Evolutionary conservation across 2,329 filamentous ascomycete species (phyloP), one percentile per base, ranked within the genome.

Genomic region (Aspergillus terreus): DNA sequence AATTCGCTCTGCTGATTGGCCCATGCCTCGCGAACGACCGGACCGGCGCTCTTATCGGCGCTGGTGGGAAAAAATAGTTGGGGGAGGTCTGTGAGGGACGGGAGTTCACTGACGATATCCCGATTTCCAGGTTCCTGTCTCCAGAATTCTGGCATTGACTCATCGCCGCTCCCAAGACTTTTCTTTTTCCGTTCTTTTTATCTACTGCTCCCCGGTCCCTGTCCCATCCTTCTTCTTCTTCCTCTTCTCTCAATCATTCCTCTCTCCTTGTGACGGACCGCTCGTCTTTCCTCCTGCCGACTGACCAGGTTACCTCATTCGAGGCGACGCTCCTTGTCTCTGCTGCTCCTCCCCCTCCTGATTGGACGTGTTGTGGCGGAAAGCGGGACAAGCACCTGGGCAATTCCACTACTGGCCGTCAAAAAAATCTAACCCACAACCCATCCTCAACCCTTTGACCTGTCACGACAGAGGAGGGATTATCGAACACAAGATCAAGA

Each of bases 11-110:
- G 2, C 35, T n/a, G 10, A 38, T 38, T 38, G 35, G 35, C 3
- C 27, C 6, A 30, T 30, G 1, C 10, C 27, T 30, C 7, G 27
- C 27, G 6, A 30, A 30, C 27, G 14, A 38, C 35, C 35, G 35
- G 35, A 64, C 61, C 64, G 63, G 63, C 63, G 56, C 54, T 61
- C 62, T 65, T 62, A 66, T 64, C 62, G 60, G 59, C 55, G 46
- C 38, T n/a, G 11, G 2, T n/a, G 15, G 33, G n/a, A 35, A 38
- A 38, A 38, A 38, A 38, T n/a, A 38, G 43, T 56, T 51, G 49
- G 48, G 52, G 44, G 45, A 45, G 17, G 53, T 52, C 55, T 23
- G 53, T 55, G 32, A 35, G 52, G 50, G 44, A 44, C 45, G 44
- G 44, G 19, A 33, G 27, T 15, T 36, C 15, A 25, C 9, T 44